phyloP scores from a whole-genome alignment of 1,284 basidiomycete species.

The Trametes polyzona region DNA sequence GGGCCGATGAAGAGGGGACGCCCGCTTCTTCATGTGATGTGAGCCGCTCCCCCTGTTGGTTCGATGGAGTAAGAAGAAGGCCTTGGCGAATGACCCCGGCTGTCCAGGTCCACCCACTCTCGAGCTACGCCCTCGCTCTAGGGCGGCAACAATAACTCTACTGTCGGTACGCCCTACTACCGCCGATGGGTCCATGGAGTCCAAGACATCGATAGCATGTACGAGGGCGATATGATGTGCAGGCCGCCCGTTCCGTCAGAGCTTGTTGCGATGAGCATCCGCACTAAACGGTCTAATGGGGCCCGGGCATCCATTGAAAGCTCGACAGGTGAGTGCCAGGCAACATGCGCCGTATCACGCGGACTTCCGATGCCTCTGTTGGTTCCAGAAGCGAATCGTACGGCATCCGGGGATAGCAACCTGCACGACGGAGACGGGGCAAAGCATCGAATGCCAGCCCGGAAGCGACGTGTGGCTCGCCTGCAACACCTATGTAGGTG shows the following conservation, averaged over 20 bases:
- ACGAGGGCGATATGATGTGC: background rate
- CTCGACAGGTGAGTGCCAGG: too few relatives aligned
- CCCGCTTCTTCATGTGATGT: background rate
- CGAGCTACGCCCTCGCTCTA: background rate
- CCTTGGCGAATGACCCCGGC: background rate
- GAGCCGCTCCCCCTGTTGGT: background rate
- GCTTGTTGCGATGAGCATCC: background rate
- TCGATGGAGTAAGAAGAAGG: background rate
- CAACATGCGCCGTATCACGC: too few relatives aligned
- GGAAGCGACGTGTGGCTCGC: conserved; percentile 10
- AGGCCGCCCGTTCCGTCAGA: background rate
- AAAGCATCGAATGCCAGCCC: background rate
- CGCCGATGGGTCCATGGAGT: background rate
- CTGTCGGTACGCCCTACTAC: background rate
- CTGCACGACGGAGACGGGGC: background rate
- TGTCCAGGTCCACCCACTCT: background rate
- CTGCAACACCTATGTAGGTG: background rate
- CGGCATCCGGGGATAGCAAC: too few relatives aligned
- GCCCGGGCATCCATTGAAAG: too few relatives aligned
- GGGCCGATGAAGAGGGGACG: background rate
- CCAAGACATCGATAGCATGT: background rate
- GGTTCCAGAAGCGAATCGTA: too few relatives aligned
- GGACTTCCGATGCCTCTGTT: too few relatives aligned
- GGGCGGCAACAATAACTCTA: background rate
- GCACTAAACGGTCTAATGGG: too few relatives aligned